phyloP scores from a whole-genome alignment of 225 moss, liverwort and hornwort species.

The Ulota crispa region DNA sequence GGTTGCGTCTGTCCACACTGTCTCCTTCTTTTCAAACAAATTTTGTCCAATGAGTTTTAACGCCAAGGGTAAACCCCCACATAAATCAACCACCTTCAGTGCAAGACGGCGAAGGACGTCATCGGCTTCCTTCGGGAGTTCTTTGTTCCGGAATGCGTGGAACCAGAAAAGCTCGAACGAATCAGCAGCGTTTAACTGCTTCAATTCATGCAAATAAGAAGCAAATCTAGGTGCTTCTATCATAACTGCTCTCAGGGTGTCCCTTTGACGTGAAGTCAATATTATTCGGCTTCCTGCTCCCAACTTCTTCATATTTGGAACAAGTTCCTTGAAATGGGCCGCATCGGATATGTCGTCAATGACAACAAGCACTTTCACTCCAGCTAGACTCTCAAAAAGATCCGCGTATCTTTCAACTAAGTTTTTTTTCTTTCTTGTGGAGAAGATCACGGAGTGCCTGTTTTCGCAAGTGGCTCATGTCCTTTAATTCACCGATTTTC shows the following conservation, averaged over 20 bases:
- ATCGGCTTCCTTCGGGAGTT: neutral
- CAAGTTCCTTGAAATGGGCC: conserved; percentile 23
- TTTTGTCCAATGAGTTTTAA: conserved; percentile 29
- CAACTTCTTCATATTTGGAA: conserved; percentile 28
- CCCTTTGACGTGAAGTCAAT: conserved; percentile 19
- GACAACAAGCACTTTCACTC: conserved; percentile 27
- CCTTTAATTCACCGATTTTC: neutral
- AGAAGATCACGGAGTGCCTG: conserved; percentile 25
- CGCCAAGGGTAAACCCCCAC: conserved; percentile 37
- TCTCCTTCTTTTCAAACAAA: neutral
- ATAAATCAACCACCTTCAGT: neutral
- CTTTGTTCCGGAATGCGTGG: conserved; percentile 26
- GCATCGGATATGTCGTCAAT: conserved; percentile 26
- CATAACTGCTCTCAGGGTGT: neutral
- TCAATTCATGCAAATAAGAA: conserved; percentile 4
- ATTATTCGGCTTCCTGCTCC: conserved; percentile 35
- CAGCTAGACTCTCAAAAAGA: neutral
- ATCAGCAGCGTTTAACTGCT: neutral
- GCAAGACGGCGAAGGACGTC: conserved; percentile 15
- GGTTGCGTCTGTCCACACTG: conserved; percentile 25
- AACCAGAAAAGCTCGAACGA: conserved; percentile 27
- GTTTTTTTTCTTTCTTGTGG: conserved; percentile 3
- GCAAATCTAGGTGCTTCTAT: neutral
- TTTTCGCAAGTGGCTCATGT: conserved; percentile 7
- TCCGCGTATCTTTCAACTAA: conserved; percentile 3